Base-by-base conservation (phyloP, 192 early-diverging fungal species). In the Coemansia sp. region DNA sequence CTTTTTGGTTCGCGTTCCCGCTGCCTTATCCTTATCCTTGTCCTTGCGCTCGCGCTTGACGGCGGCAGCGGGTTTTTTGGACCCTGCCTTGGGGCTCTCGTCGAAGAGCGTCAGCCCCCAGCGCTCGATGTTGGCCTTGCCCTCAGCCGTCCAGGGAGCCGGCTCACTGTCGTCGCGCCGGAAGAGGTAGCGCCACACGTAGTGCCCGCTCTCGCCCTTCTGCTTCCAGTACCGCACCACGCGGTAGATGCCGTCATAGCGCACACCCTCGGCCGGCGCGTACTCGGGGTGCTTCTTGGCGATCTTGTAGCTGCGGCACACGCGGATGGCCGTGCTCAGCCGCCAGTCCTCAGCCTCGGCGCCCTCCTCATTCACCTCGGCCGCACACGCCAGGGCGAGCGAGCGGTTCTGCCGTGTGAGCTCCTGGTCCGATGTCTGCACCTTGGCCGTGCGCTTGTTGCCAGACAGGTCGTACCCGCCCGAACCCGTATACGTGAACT, bases 161-260 rank as follows among this genome's bases (percentile, higher is more conserved):
- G 87, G 85, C 44, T 87, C 88, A 0, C 69, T 62, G 54, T 91
- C 90, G 53, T 89, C 88, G 57, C 90, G 81, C 10, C 88, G 74
- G 74, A 91, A 86, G 10, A 80, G 62, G 54, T 76, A 91, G 35
- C 88, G 77, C 89, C 89, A 91, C n/a, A 89, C 79, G 35, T 64
- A 64, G 68, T 75, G 81, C 13, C 85, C 85, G 11, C 66, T 65
- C 17, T 73, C 61, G 1, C 81, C 84, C 73, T 63, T 79, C 45
- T 88, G 75, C 16, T 67, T 77, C 88, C 88, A 89, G 71, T 90
- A 89, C 62, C 82, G 85, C 14, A 87, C 89, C 8, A 91, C 19
- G 11, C 88, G 88, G 69, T 91, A 90, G 29, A 90, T 29, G 2
- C 89, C 90, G 72, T 91, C 89, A 63, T 91, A 90, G 16, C 90